A percentile compares a stretch with the other conserved stretches of the same genome.
These are phyloP conservation scores for Ustilago nuda DNA, from an alignment of 1,284 basidiomycete species.

Conservation along the genomic window DNA sequence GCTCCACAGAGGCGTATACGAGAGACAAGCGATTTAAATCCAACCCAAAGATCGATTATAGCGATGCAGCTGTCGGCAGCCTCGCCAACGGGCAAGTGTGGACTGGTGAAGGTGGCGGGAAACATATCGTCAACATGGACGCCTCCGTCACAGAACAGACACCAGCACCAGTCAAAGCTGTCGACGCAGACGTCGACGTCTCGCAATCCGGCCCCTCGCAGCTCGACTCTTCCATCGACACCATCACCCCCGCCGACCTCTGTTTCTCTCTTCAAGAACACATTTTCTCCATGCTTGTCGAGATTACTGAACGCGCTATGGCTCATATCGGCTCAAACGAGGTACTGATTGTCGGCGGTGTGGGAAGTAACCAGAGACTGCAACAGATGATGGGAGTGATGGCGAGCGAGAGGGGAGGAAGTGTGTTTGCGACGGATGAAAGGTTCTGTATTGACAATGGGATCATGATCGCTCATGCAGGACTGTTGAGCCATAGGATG, in stretches of 20 bases:
- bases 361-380: slow-evolving; percentile 86
- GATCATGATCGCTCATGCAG: slow-evolving; percentile 99
- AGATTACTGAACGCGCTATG: slow-evolving; percentile 99
- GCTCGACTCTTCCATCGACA: slow-evolving; percentile 38
- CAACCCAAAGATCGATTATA: slow-evolving; percentile 16
- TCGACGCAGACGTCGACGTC: slow-evolving; percentile 38
- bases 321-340: slow-evolving; percentile 96
- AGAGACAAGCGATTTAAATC: slow-evolving; percentile 59
- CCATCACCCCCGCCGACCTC: slow-evolving; percentile 89
- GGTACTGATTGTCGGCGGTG: slow-evolving; percentile 96
- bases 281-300: slow-evolving; percentile 97
- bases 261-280: slow-evolving; percentile 98
- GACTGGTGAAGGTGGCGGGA: slow-evolving; percentile 59
- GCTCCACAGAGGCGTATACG: slow-evolving; percentile 86
- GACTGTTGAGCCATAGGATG: slow-evolving; percentile 90
- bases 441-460: slow-evolving; percentile 99
- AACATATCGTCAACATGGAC: slow-evolving; percentile 53
- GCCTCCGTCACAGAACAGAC: background rate
- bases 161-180: background rate
- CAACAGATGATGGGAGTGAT: slow-evolving; percentile 99
- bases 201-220: slow-evolving; percentile 31
- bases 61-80: slow-evolving; percentile 47
- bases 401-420: slow-evolving; percentile 88
- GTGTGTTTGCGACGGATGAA: slow-evolving; percentile 95
- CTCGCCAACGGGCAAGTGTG: slow-evolving; percentile 62